These are phyloP conservation scores for Astragalus glycyphyllos DNA, from an alignment of 306 rosid genomes.

Conservation along the genomic window DNA sequence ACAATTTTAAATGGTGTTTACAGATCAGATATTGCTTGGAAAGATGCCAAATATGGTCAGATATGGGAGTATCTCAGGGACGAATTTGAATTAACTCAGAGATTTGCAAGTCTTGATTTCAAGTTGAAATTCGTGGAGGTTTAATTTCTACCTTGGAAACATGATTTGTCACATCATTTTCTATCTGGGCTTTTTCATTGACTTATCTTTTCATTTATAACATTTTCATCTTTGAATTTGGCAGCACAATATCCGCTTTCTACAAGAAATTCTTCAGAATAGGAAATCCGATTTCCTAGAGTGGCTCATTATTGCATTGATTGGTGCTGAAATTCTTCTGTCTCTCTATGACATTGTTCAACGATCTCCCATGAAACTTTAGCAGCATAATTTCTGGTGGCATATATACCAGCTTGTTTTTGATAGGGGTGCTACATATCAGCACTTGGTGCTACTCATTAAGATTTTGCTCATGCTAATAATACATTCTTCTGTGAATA, in stretches of 20 bases:
- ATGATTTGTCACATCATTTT: constrained; percentile 7
- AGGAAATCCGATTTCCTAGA: constrained; percentile 95
- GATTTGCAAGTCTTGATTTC: constrained; percentile 95
- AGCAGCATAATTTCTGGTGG: constrained; percentile 41
- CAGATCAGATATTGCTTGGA: constrained; percentile 99
- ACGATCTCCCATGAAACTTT: constrained; percentile 65
- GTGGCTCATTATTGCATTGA: constrained; percentile 94
- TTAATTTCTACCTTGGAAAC: constrained; percentile 19
- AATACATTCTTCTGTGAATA: constrained; percentile 41
- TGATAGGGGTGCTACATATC: constrained; percentile 2
- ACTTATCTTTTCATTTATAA: neutral
- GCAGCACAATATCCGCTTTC: constrained; percentile 97
- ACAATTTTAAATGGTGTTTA: constrained; percentile 34
- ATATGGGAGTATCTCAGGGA: constrained; percentile 98
- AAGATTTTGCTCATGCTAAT: constrained; percentile 4
- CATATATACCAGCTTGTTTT: constrained; percentile 12
- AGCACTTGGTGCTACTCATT: constrained; percentile 10
- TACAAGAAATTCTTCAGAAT: constrained; percentile 96
- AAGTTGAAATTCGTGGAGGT: constrained; percentile 99
- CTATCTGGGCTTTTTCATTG: neutral
- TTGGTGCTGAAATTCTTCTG: constrained; percentile 91
- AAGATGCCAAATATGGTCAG: constrained; percentile 98
- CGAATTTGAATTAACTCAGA: constrained; percentile 91
- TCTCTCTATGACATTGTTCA: constrained; percentile 87
- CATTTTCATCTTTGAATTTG: constrained; percentile 1